Evolutionary conservation across 2,329 filamentous ascomycete genomes (phyloP), one percentile per base, ranked within the genome.

Genomic region (Neofusicoccum sp.): DNA sequence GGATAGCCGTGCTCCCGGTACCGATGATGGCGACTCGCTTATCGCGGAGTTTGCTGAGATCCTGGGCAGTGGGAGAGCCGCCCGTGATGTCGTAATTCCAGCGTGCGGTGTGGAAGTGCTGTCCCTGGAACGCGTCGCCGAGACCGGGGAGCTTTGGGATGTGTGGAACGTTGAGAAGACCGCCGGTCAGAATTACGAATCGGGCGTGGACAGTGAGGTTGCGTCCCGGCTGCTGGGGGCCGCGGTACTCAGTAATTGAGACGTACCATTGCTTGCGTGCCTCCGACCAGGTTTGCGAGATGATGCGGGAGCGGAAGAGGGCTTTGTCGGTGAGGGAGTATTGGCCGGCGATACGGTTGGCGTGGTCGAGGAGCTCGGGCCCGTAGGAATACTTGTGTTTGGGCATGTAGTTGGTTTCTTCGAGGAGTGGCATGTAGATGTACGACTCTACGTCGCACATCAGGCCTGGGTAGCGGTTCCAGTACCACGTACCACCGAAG

Each of bases 241-340:
- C 76, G 70, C 78, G 76, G 79, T 71, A n/a, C 67, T 74, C 59
- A 36, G 60, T 6, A 60, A 75, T 54, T 31, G 68, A 64, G 59
- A 75, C 61, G 40, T 64, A 41, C 75, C 76, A 80, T 16, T 62
- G 30, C 26, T 68, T 66, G 26, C 62, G 66, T 1, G 65, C 69
- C 0, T 80, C 79, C 61, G 83, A 73, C 83, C 83, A 86, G 20
- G 20, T 20, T 20, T 20, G 20, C 20, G 20, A 20, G 20, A 20
- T 20, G 20, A 20, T 20, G 20, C 20, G 20, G 20, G 20, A 20
- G 20, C 20, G 20, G 20, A 20, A 20, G 20, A 20, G 20, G 20
- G 20, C 20, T 20, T 20, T 20, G 20, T 20, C 20, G 2, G 20
- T 20, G 20, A 20, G 20, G 20, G 20, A 20, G 20, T 20, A 61